Conservation (phyloP, 257 asterid species). For the Solanum paucissectum region DNA sequence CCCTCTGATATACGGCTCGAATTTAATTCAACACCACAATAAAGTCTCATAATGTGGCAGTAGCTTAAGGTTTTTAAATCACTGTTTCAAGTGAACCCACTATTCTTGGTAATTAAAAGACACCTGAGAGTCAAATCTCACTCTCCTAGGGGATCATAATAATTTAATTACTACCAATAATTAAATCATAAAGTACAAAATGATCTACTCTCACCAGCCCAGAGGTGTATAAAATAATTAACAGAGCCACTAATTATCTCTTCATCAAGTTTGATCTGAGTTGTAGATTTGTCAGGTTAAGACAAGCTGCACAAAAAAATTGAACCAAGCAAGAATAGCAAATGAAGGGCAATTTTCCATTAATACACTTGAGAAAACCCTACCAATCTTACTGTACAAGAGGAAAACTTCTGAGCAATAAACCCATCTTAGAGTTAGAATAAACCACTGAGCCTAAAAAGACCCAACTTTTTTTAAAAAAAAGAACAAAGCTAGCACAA, state of each 20-base stretch:
- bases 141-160: neutral
- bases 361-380: slow-evolving; percentile 5
- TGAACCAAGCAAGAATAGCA: neutral
- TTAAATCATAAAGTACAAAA: neutral
- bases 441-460: neutral
- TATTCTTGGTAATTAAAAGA: slow-evolving; percentile 23
- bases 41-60: neutral
- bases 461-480: neutral
- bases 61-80: neutral
- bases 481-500: neutral
- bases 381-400: slow-evolving; percentile 23
- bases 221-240: neutral
- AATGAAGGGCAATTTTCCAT: slow-evolving; percentile 1
- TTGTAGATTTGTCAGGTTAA: neutral
- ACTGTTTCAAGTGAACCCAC: neutral
- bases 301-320: neutral
- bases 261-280: neutral
- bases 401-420: neutral
- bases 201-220: neutral
- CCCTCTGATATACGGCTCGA: neutral
- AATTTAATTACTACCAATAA: neutral
- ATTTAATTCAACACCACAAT: neutral
- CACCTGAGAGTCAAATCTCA: slow-evolving; percentile 2
- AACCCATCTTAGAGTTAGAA: neutral
- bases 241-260: neutral